phyloP scores from a whole-genome alignment of 2,329 filamentous ascomycete genomes.

The Cladosporium phlei region DNA sequence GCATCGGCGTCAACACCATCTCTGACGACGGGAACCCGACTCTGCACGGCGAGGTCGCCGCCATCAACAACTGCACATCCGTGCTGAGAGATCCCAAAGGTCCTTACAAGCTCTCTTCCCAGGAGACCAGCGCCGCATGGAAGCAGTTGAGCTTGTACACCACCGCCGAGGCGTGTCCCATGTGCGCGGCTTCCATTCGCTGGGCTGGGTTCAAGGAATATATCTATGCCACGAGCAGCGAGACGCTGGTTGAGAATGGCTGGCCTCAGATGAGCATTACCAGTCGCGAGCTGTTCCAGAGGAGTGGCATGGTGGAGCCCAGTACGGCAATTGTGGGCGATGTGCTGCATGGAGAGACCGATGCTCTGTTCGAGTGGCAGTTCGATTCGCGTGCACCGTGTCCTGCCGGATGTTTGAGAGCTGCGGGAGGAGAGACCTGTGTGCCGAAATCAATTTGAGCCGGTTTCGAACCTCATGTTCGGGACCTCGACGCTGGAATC shows the following conservation, averaged over 20 bases:
- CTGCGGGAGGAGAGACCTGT: not conserved
- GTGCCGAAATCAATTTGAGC: no score
- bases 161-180: constrained; percentile 54
- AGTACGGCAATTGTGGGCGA: constrained; percentile 40
- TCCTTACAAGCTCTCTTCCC: constrained; percentile 39
- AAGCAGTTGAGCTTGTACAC: constrained; percentile 50
- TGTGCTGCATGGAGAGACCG: constrained; percentile 51
- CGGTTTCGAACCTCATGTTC: no score
- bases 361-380: constrained; percentile 53
- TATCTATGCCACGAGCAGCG: constrained; percentile 51
- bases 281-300: constrained; percentile 44
- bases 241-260: constrained; percentile 42
- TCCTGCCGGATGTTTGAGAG: constrained; percentile 33
- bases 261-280: constrained; percentile 50
- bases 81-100: constrained; percentile 46
- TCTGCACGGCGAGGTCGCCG: constrained; percentile 53
- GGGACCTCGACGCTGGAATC: no score
- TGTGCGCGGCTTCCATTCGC: constrained; percentile 54
- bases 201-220: constrained; percentile 55
- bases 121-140: constrained; percentile 44
- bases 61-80: constrained; percentile 50
- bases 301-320: constrained; percentile 36
- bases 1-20: constrained; percentile 48
- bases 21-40: constrained; percentile 46
- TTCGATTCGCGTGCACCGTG: constrained; percentile 37